Evolutionary conservation across 345 rosid genomes (phyloP).

Genomic region (Eutrema yunnanense): DNA sequence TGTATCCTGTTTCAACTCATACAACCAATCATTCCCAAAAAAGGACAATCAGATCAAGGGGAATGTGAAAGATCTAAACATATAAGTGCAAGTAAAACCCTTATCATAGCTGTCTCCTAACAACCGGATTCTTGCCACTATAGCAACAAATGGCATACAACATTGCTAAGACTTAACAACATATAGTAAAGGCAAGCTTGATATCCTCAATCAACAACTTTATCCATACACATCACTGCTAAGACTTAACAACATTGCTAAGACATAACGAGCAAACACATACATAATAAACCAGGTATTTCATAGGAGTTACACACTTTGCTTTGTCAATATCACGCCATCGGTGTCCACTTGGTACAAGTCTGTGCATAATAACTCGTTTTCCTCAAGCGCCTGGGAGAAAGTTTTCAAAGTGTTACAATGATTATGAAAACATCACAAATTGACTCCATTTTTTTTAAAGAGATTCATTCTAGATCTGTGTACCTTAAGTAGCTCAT

Average conservation of each 20-base stretch:
- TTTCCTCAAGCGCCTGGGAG: constrained; percentile 86
- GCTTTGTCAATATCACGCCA: constrained; percentile 71
- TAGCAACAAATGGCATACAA: not conserved
- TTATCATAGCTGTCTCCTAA: constrained; percentile 1
- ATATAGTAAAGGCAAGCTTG: not conserved
- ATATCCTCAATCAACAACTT: constrained; percentile 7
- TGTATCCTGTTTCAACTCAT: not conserved
- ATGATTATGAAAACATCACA: constrained; percentile 35
- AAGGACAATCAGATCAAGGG: not conserved
- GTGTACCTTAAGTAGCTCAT: constrained; percentile 73
- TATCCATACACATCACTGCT: constrained; percentile 2
- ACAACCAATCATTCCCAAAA: not conserved
- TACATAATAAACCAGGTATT: constrained; percentile 25
- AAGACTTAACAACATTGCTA: constrained; percentile 7
- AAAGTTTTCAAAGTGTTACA: not conserved
- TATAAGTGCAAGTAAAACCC: not conserved
- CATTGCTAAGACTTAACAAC: not conserved
- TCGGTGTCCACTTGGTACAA: constrained; percentile 70
- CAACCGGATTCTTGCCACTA: not conserved
- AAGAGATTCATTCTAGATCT: not conserved
- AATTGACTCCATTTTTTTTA: not conserved
- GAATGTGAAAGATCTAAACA: constrained; percentile 4
- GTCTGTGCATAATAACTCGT: constrained; percentile 75
- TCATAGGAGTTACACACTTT: constrained; percentile 55
- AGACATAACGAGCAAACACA: constrained; percentile 1